Evolutionary conservation across 176 grass and related monocot genomes (phyloP).

Genomic region (bread wheat (Triticum aestivum)): IWGSC_CS_RefSeq_v2.1 NC_057814.1:335480445-335480944

Average conservation of each 20-base stretch:
- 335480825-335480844: conserved; percentile 46
- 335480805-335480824: conserved; percentile 21
- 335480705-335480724: conserved; percentile 36
- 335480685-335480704: conserved; percentile 47
- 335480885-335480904: conserved; percentile 55
- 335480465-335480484: conserved; percentile 69
- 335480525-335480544: conserved; percentile 89
- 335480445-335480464: conserved; percentile 30
- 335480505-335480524: conserved; percentile 83
- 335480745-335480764: conserved; percentile 29
- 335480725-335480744: conserved; percentile 27
- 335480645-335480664: conserved; percentile 35
- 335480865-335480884: conserved; percentile 55
- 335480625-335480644: conserved; percentile 51
- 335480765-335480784: conserved; percentile 15
- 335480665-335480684: conserved; percentile 21
- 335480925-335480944: conserved; percentile 47
- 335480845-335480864: conserved; percentile 61
- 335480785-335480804: conserved; percentile 33
- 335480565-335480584: conserved; percentile 38
- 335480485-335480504: conserved; percentile 68
- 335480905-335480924: conserved; percentile 61
- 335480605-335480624: conserved; percentile 40
- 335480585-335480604: conserved; percentile 34
- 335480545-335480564: conserved; percentile 35